phyloP scores from a whole-genome alignment of 768 basidiomycete species.

The Leccinum boreale region DNA sequence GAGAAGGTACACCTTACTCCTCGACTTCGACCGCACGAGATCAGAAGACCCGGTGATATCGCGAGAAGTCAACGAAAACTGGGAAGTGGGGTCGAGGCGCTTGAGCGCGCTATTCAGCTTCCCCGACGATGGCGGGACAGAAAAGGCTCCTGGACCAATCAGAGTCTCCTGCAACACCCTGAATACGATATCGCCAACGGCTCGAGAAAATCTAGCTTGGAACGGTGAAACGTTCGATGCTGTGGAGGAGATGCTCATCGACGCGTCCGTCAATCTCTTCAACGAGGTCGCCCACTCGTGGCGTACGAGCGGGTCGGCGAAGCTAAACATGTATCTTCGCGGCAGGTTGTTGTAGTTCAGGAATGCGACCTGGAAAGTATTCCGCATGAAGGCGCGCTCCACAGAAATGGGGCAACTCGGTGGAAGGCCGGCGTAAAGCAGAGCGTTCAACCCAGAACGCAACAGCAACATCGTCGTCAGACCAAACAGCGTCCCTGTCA shows the following conservation, averaged over 20 bases:
- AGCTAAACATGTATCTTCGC: constrained; percentile 93
- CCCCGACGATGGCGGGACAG: constrained; percentile 20
- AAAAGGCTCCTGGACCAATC: constrained; percentile 40
- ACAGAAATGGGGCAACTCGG: constrained; percentile 73
- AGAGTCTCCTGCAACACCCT: constrained; percentile 83
- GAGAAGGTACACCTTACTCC: constrained; percentile 64
- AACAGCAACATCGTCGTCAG: constrained; percentile 79
- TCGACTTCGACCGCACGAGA: constrained; percentile 65
- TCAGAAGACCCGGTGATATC: constrained; percentile 25
- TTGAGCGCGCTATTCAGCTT: constrained; percentile 35
- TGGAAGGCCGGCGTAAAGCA: constrained; percentile 78
- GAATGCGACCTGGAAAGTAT: constrained; percentile 94
- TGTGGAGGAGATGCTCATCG: constrained; percentile 24
- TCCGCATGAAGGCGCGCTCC: constrained; percentile 93
- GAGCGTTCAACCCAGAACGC: constrained; percentile 79
- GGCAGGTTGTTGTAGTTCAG: constrained; percentile 59
- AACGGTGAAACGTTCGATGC: constrained; percentile 34
- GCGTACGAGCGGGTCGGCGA: constrained; percentile 73
- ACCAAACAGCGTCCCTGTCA: constrained; percentile 85
- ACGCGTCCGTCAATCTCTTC: constrained; percentile 62
- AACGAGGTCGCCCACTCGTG: constrained; percentile 72
- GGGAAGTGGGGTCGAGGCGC: constrained; percentile 25
- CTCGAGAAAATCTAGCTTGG: constrained; percentile 51
- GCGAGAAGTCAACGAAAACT: constrained; percentile 26
- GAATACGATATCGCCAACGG: constrained; percentile 75